These are phyloP conservation scores for Boletus edulis DNA, from an alignment of 768 basidiomycete genomes.

Conservation along the genomic window DNA sequence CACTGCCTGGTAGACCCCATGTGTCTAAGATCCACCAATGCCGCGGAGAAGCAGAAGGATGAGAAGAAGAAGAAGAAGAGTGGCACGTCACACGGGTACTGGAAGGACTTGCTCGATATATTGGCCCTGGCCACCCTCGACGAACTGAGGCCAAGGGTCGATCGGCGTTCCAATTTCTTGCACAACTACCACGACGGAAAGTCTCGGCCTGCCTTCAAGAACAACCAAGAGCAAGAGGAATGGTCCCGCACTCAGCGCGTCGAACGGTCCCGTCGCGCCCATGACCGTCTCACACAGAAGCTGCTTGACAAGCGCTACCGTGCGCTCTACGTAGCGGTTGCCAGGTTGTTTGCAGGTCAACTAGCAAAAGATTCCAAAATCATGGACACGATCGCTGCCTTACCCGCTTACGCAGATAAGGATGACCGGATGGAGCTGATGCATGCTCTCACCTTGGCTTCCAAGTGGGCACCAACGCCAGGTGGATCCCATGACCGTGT, in stretches of 20 bases:
- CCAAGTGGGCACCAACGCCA: constrained; percentile 72
- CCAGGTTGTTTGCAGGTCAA: constrained; percentile 56
- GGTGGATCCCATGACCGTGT: constrained; percentile 56
- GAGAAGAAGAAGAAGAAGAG: background rate
- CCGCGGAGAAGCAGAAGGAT: background rate
- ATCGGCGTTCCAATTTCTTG: constrained; percentile 21
- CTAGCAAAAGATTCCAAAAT: constrained; percentile 47
- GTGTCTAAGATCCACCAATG: constrained; percentile 29
- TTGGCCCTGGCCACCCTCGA: constrained; percentile 55
- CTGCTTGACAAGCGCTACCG: constrained; percentile 50
- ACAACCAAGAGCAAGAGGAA: constrained; percentile 22
- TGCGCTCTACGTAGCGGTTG: constrained; percentile 61
- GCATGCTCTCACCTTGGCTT: constrained; percentile 47
- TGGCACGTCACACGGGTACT: constrained; percentile 55
- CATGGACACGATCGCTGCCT: constrained; percentile 35
- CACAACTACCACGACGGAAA: constrained; percentile 17
- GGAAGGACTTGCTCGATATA: constrained; percentile 75
- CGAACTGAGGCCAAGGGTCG: constrained; percentile 35
- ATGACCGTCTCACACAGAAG: constrained; percentile 39
- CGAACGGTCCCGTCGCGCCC: constrained; percentile 24
- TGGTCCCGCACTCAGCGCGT: constrained; percentile 21
- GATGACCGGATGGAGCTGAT: constrained; percentile 12
- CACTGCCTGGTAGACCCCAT: constrained; percentile 50
- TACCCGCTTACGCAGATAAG: constrained; percentile 31
- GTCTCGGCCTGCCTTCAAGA: constrained; percentile 27